Conservation (phyloP, 495 filamentous ascomycete species). For the Penicillium fimorum region DNA sequence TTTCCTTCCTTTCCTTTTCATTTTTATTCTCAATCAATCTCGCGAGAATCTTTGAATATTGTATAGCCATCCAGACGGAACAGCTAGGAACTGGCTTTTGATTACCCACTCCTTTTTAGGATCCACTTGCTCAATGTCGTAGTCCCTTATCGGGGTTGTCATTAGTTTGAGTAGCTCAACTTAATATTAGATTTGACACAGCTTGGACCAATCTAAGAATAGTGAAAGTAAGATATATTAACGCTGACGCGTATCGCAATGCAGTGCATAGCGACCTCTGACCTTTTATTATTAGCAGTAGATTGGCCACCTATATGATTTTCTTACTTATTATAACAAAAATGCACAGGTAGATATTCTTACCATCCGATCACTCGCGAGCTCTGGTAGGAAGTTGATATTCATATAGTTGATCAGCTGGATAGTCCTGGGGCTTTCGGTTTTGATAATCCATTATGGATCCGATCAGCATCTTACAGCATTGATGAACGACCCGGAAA, state of each 20-base stretch:
- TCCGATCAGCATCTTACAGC: slow-evolving; percentile 5
- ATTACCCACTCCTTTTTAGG: slow-evolving; percentile 39
- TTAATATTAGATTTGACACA: too few species aligned
- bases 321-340: too few species aligned
- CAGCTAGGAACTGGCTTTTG: slow-evolving; percentile 35
- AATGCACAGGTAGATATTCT: slow-evolving; percentile 6
- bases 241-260: not conserved
- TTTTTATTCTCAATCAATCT: not conserved
- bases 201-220: not conserved
- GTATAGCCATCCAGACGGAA: slow-evolving; percentile 42
- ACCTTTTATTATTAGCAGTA: too few species aligned
- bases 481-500: slow-evolving; percentile 2
- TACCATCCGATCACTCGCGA: too few species aligned
- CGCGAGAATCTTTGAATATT: not conserved
- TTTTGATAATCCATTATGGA: slow-evolving; percentile 5
- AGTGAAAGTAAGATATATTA: not conserved
- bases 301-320: too few species aligned
- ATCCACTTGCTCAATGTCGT: slow-evolving; percentile 40
- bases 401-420: slow-evolving; percentile 9
- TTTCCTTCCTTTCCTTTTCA: not conserved
- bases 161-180: slow-evolving; percentile 45
- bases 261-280: too few species aligned
- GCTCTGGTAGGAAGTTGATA: not conserved
- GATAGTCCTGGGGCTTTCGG: slow-evolving; percentile 12
- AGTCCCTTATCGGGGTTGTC: slow-evolving; percentile 42